A percentile compares a stretch with the other conserved stretches of the same genome.
Evolutionary conservation across 805 yeast genomes (phyloP).

Genomic region (Candida sithepensis): DNA sequence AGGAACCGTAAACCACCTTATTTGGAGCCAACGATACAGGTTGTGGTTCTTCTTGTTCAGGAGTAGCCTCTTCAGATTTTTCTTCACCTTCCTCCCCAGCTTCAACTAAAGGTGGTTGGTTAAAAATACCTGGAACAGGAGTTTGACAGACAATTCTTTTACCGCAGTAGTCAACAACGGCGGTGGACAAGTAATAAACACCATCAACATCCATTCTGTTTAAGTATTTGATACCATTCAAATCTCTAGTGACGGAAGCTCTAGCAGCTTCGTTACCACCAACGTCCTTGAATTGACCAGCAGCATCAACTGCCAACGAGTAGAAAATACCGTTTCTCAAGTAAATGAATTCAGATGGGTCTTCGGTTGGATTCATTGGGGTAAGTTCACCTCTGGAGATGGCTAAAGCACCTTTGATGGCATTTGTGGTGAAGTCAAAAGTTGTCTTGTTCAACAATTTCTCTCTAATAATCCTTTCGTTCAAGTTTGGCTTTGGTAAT

Average conservation of each 20-base stretch:
- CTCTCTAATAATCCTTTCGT: constrained; percentile 71
- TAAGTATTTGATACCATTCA: constrained; percentile 64
- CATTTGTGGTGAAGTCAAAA: constrained; percentile 71
- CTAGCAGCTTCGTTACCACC: constrained; percentile 90
- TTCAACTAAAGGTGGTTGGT: constrained; percentile 37
- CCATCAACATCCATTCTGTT: constrained; percentile 62
- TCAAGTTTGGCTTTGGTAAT: constrained; percentile 50
- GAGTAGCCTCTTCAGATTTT: constrained; percentile 36
- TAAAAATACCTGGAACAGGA: constrained; percentile 89
- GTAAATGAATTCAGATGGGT: constrained; percentile 57
- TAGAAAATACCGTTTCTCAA: constrained; percentile 83
- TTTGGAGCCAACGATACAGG: constrained; percentile 25
- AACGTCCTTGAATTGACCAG: constrained; percentile 56
- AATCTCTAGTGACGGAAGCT: constrained; percentile 73
- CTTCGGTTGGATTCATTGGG: constrained; percentile 80
- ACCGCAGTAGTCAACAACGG: constrained; percentile 89
- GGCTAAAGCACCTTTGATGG: constrained; percentile 75
- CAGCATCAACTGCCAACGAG: constrained; percentile 69
- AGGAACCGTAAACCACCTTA: constrained; percentile 70
- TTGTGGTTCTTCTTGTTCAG: constrained; percentile 32
- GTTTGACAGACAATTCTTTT: constrained; percentile 87
- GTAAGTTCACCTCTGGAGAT: constrained; percentile 69
- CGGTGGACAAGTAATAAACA: constrained; percentile 69
- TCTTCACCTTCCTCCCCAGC: constrained; percentile 8
- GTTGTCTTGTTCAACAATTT: constrained; percentile 65